Evolutionary conservation across 2,329 filamentous ascomycete species (phyloP).

Genomic region (Celoporthe dispersa): DNA sequence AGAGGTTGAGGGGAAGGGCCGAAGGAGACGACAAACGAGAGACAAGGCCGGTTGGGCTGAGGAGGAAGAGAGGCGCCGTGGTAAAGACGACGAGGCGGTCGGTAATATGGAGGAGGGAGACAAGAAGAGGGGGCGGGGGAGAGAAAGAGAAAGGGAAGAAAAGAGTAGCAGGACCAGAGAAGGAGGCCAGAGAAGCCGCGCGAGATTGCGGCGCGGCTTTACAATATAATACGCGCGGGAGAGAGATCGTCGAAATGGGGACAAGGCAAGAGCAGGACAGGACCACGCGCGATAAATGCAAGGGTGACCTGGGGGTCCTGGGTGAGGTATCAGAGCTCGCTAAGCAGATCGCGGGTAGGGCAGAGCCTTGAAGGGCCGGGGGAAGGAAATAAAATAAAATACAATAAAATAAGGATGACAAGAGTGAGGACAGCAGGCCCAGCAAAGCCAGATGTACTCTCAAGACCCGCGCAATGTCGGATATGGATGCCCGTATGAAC

Average conservation of each 20-base stretch:
- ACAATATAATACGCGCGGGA: conserved; percentile 13
- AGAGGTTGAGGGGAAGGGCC: neutral
- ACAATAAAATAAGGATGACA: conserved; percentile 8
- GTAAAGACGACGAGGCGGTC: neutral
- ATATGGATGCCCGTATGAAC: conserved; percentile 8
- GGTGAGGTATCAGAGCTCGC: conserved; percentile 1
- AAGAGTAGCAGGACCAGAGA: neutral
- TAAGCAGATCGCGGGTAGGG: conserved; percentile 12
- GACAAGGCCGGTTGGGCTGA: conserved; percentile 13
- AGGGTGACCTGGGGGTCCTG: neutral
- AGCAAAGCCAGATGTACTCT: conserved; percentile 17
- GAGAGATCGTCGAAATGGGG: conserved; percentile 6
- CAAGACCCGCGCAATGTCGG: conserved; percentile 19
- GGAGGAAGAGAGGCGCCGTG: neutral
- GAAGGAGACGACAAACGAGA: conserved; percentile 13
- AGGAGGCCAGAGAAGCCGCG: conserved; percentile 9
- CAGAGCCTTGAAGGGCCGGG: conserved; percentile 1
- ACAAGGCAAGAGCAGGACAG: neutral
- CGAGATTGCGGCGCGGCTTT: conserved; percentile 16
- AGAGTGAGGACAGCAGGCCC: neutral
- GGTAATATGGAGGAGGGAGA: neutral
- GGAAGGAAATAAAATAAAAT: conserved; percentile 1
- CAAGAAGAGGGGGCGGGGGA: no score
- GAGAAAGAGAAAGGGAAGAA: neutral
- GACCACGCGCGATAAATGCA: conserved; percentile 1